Conservation (phyloP, 2,329 filamentous ascomycete species). For the Blastomyces parvus region DNA sequence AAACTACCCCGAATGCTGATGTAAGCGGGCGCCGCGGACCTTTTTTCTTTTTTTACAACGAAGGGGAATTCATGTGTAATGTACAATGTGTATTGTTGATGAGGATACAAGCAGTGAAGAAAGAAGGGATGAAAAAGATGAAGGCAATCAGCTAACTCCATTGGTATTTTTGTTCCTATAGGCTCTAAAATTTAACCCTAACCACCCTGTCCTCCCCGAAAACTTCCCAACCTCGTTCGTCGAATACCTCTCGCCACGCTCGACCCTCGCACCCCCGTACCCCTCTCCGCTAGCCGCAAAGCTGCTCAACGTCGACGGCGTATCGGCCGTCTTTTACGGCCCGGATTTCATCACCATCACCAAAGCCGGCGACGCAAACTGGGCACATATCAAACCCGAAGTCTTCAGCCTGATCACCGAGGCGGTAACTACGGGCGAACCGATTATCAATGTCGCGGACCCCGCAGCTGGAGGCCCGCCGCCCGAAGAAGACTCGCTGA, state of each 20-base stretch:
- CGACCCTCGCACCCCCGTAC: constrained; percentile 78
- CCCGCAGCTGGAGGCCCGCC: constrained; percentile 39
- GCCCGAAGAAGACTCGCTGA: constrained; percentile 56
- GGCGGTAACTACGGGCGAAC: constrained; percentile 71
- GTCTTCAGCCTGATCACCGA: constrained; percentile 93
- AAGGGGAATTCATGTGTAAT: background rate
- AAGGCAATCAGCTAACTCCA: constrained; percentile 10
- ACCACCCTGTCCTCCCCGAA: constrained; percentile 72
- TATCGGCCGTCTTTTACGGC: constrained; percentile 92
- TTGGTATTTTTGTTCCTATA: constrained; percentile 11
- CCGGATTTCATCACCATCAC: constrained; percentile 94
- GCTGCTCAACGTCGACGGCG: constrained; percentile 85
- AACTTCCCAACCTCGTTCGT: constrained; percentile 65
- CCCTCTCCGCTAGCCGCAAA: constrained; percentile 84
- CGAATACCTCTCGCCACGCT: constrained; percentile 83
- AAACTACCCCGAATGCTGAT: constrained; percentile 88
- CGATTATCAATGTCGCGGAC: constrained; percentile 60
- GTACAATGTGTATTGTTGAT: background rate
- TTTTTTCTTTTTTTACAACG: background rate
- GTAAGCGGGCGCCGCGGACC: constrained; percentile 35
- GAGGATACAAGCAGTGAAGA: no score
- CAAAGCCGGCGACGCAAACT: constrained; percentile 77
- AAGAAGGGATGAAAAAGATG: background rate
- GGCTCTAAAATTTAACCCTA: constrained; percentile 89
- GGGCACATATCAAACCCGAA: constrained; percentile 92